Conservation (phyloP, 2,329 filamentous ascomycete species). For the Neocucurbitaria cava region DNA sequence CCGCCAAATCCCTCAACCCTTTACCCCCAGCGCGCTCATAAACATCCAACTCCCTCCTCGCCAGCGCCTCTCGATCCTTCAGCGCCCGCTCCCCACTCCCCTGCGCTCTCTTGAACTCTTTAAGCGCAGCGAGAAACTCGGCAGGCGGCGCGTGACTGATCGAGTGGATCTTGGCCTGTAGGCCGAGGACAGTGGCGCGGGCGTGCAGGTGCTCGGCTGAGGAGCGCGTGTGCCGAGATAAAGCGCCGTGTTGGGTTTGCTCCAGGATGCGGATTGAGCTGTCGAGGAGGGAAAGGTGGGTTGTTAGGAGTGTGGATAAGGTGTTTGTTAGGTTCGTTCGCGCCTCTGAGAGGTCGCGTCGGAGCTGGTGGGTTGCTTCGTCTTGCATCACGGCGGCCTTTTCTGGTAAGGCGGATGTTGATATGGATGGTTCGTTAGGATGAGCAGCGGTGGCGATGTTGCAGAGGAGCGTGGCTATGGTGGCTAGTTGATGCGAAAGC, state of each 20-base stretch:
- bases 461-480: constrained; percentile 41
- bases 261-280: constrained; percentile 54
- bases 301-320: constrained; percentile 39
- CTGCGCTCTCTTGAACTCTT: constrained; percentile 39
- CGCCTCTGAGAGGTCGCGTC: constrained; percentile 31
- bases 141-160: constrained; percentile 34
- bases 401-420: constrained; percentile 13
- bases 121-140: constrained; percentile 39
- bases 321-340: constrained; percentile 46
- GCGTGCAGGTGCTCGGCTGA: constrained; percentile 53
- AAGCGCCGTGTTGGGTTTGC: constrained; percentile 55
- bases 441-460: constrained; percentile 36
- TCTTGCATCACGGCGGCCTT: constrained; percentile 16
- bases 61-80: constrained; percentile 40
- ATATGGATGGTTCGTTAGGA: constrained; percentile 1
- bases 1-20: constrained; percentile 49
- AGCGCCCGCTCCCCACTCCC: constrained; percentile 38
- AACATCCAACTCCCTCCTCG: constrained; percentile 42
- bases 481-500: constrained; percentile 43
- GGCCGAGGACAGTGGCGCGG: constrained; percentile 51
- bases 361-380: constrained; percentile 22
- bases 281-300: constrained; percentile 48
- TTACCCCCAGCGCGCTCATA: constrained; percentile 46
- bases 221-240: constrained; percentile 51
- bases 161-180: constrained; percentile 49